A percentile compares a stretch with the other conserved stretches of the same genome.
These are phyloP conservation scores for Hyaloscypha hepaticicola DNA, from an alignment of 495 filamentous ascomycete genomes.

Conservation along the genomic window DNA sequence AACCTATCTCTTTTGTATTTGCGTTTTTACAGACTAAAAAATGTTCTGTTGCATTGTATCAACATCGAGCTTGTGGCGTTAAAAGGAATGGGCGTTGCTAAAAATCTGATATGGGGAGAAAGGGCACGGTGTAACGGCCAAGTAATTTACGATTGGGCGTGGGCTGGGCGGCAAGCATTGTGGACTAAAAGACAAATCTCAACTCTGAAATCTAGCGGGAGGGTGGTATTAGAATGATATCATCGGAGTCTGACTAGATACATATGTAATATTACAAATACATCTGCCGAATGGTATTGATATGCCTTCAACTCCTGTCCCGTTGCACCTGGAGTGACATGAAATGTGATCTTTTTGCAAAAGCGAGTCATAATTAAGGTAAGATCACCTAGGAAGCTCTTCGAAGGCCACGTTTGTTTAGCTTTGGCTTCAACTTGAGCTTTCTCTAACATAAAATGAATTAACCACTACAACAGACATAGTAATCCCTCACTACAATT, in stretches of 20 bases:
- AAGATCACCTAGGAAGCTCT: no score
- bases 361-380: no score
- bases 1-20: constrained; percentile 14
- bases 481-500: no score
- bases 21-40: constrained; percentile 9
- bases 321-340: neutral
- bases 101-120: neutral
- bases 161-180: constrained; percentile 1
- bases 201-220: constrained; percentile 15
- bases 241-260: neutral
- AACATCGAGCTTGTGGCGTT: constrained; percentile 31
- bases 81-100: constrained; percentile 9
- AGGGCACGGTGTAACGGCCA: neutral
- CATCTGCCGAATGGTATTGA: neutral
- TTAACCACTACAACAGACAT: no score
- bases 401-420: no score
- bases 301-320: neutral
- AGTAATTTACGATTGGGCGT: constrained; percentile 1
- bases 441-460: no score
- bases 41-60: constrained; percentile 33
- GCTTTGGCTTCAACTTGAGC: no score
- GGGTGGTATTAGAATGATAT: constrained; percentile 5
- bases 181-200: constrained; percentile 34
- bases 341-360: no score
- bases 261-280: constrained; percentile 11